Base-by-base conservation (phyloP, 164 flowering plant species). In the Houttuynia cordata region DNA sequence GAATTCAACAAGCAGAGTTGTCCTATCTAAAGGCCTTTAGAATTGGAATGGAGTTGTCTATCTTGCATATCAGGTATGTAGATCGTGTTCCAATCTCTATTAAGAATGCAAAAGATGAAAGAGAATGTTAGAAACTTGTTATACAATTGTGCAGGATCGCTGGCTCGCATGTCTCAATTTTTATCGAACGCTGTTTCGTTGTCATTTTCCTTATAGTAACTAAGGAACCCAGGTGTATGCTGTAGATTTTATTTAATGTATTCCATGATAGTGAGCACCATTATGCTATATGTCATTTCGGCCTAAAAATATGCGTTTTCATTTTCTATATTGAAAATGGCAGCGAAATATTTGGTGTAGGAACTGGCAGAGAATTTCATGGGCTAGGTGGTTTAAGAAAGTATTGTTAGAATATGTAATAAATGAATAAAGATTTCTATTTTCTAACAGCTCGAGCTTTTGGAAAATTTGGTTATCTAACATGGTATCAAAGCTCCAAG, bases 1-100 rank as follows among this genome's bases (percentile, higher is more conserved):
- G 69, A 84, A 92, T 72, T 74, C 91, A 60, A 81, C 96, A 64
- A 85, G 94, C 80, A 84, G 98, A 75, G 94, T 86, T 49, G 94
- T 75, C 23, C 75, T 89, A 30, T 75, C 91, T 91, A 23, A 92
- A 92, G 77, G 98, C 98, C 41, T 89, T 87, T 75, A 83, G 93
- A 39, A 92, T 92, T 96, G 98, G 8, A 41, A 41, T n/a, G n/a
- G n/a, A n/a, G n/a, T n/a, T n/a, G n/a, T n/a, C n/a, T n/a, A n/a
- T n/a, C n/a, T n/a, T n/a, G n/a, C n/a, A n/a, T n/a, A n/a, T n/a
- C n/a, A n/a, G n/a, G n/a, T n/a, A n/a, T n/a, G n/a, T n/a, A n/a
- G n/a, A n/a, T n/a, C n/a, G n/a, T n/a, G n/a, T n/a, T n/a, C n/a
- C n/a, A n/a, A n/a, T n/a, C n/a, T n/a, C n/a, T 45, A 24, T 49